Evolutionary conservation across 805 yeast genomes (phyloP).

Genomic region (Myxozyma kluyveri): DNA sequence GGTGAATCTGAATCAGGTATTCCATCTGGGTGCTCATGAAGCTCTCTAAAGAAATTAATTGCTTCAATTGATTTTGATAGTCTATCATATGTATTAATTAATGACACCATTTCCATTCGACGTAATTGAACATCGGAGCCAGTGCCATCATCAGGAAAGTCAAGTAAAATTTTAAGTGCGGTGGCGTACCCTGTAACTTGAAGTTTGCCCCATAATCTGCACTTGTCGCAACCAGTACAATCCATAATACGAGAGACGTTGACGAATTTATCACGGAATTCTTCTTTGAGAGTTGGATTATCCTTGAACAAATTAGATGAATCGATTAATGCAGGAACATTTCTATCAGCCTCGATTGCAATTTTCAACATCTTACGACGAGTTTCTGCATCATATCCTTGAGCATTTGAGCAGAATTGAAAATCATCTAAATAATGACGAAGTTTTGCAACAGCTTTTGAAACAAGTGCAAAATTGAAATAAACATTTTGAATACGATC

Average conservation of each 20-base stretch:
- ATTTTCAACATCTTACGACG: slow-evolving; percentile 46
- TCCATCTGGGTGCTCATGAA: slow-evolving; percentile 17
- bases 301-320: slow-evolving; percentile 49
- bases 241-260: slow-evolving; percentile 94
- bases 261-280: slow-evolving; percentile 78
- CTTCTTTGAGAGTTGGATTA: slow-evolving; percentile 61
- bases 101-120: slow-evolving; percentile 82
- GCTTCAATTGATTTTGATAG: slow-evolving; percentile 79
- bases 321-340: slow-evolving; percentile 43
- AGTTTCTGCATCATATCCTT: slow-evolving; percentile 46
- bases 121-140: slow-evolving; percentile 57
- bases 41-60: slow-evolving; percentile 57
- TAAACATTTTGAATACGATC: slow-evolving; percentile 88
- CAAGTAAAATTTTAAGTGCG: slow-evolving; percentile 85
- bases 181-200: slow-evolving; percentile 98
- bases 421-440: slow-evolving; percentile 51
- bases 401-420: slow-evolving; percentile 44
- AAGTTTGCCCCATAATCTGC: slow-evolving; percentile 96
- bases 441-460: slow-evolving; percentile 74
- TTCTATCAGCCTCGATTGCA: slow-evolving; percentile 37
- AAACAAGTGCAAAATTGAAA: slow-evolving; percentile 84
- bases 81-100: slow-evolving; percentile 89
- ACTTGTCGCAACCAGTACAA: slow-evolving; percentile 97
- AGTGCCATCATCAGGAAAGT: slow-evolving; percentile 51
- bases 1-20: slow-evolving; percentile 35